Percentiles rank a stretch among this genome's conserved stretches.
Conservation (phyloP, 2,329 filamentous ascomycete genomes). For the Aspergillus calidoustus region DNA sequence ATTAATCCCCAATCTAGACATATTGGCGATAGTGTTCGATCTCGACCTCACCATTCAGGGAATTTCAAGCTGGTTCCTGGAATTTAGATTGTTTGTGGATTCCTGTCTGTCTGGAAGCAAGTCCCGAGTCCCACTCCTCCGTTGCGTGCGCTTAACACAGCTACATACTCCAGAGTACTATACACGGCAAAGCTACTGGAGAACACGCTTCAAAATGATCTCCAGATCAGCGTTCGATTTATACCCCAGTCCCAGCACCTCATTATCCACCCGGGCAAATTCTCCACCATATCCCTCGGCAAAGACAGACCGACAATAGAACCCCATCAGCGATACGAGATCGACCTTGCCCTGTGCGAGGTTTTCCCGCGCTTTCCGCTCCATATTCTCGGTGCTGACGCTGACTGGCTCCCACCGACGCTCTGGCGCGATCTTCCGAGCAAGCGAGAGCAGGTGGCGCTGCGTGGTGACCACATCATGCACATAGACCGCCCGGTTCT, state of each 20-base stretch:
- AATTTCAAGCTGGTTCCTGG: not conserved
- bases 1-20: not conserved
- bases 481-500: slow-evolving; percentile 17
- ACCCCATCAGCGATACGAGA: not conserved
- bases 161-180: not conserved
- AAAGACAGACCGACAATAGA: slow-evolving; percentile 3
- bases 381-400: slow-evolving; percentile 1
- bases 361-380: not conserved
- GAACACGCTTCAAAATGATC: slow-evolving; percentile 8
- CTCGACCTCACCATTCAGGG: not conserved
- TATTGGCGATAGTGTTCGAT: not conserved
- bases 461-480: slow-evolving; percentile 17
- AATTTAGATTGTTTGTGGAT: not conserved
- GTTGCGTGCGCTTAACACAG: not conserved
- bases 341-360: not conserved
- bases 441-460: slow-evolving; percentile 13
- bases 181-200: not conserved
- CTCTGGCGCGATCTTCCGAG: not conserved
- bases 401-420: not conserved
- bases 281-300: slow-evolving; percentile 11
- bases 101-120: not conserved
- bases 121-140: not conserved
- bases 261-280: slow-evolving; percentile 9
- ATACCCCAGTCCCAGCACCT: slow-evolving; percentile 1
- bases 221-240: slow-evolving; percentile 7